A percentile compares a stretch with the other conserved stretches of the same genome.
Evolutionary conservation across 768 basidiomycete species (phyloP).

Genomic region (Tricholoma hemisulphureum): DNA sequence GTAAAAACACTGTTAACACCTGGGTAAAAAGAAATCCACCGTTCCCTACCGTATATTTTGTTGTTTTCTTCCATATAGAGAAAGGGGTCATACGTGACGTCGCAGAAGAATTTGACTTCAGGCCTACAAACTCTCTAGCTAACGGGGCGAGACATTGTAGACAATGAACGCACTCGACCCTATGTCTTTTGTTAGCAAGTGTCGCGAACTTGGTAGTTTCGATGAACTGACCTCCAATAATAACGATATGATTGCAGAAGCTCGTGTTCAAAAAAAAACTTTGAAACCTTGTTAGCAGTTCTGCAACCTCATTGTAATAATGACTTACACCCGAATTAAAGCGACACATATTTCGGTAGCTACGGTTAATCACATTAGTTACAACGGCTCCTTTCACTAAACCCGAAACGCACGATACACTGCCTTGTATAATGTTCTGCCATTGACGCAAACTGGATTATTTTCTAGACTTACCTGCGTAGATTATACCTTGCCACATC

Average conservation of each 20-base stretch:
- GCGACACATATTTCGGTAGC: slow-evolving; percentile 94
- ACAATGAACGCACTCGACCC: background rate
- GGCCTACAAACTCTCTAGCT: slow-evolving; percentile 45
- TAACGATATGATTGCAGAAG: slow-evolving; percentile 72
- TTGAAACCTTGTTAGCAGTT: background rate
- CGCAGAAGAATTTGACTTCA: slow-evolving; percentile 72
- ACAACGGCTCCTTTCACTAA: background rate
- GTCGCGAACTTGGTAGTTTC: background rate
- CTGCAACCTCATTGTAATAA: background rate
- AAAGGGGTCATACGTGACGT: slow-evolving; percentile 81
- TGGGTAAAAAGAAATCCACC: background rate
- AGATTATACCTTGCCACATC: slow-evolving; percentile 60
- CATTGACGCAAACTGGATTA: background rate
- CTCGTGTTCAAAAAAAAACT: slow-evolving; percentile 86
- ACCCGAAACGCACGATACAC: slow-evolving; percentile 57
- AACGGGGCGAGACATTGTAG: background rate
- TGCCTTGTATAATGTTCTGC: slow-evolving; percentile 45
- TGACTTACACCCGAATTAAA: slow-evolving; percentile 83
- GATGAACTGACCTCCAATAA: slow-evolving; percentile 57
- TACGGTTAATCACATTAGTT: slow-evolving; percentile 19
- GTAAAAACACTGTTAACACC: background rate
- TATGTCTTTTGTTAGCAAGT: background rate
- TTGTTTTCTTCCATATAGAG: slow-evolving; percentile 69
- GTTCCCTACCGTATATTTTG: slow-evolving; percentile 43
- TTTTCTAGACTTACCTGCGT: slow-evolving; percentile 43